phyloP scores from a whole-genome alignment of 2,329 filamentous ascomycete genomes.

The Stachybotrys elegans region DNA sequence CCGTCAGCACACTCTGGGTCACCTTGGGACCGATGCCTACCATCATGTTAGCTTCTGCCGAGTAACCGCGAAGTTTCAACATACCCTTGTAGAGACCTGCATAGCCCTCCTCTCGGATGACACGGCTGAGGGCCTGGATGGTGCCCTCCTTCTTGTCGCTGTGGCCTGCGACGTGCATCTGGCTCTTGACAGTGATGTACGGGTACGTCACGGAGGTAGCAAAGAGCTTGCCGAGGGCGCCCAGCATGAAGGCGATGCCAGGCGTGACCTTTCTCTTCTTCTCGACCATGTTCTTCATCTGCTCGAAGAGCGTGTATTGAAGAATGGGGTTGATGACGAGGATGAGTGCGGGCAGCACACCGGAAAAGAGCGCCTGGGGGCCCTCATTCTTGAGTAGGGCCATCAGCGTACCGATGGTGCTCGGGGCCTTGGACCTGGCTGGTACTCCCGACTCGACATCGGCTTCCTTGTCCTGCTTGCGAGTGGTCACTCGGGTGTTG shows the following conservation, averaged over 20 bases:
- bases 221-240: slow-evolving; percentile 88
- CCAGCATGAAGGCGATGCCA: slow-evolving; percentile 82
- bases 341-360: slow-evolving; percentile 86
- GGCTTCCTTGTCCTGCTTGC: slow-evolving; percentile 54
- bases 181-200: slow-evolving; percentile 97
- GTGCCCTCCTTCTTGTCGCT: slow-evolving; percentile 77
- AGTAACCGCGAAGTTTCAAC: slow-evolving; percentile 17
- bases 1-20: slow-evolving; percentile 92
- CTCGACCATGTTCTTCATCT: slow-evolving; percentile 90
- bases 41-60: slow-evolving; percentile 7
- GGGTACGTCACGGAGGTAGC: slow-evolving; percentile 94
- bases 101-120: slow-evolving; percentile 87
- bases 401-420: slow-evolving; percentile 76
- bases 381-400: slow-evolving; percentile 80
- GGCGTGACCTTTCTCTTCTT: slow-evolving; percentile 70
- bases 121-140: slow-evolving; percentile 68
- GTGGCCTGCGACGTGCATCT: slow-evolving; percentile 85
- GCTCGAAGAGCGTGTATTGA: slow-evolving; percentile 98
- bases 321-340: slow-evolving; percentile 97
- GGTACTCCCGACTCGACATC: slow-evolving; percentile 33
- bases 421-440: slow-evolving; percentile 48
- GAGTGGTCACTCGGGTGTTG: slow-evolving; percentile 96
- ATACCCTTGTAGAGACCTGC: slow-evolving; percentile 85
- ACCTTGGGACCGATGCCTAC: slow-evolving; percentile 92
- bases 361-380: slow-evolving; percentile 77